A percentile compares a stretch with the other conserved stretches of the same genome.
phyloP scores from a whole-genome alignment of 352 stramenopile species.

The Elongisporangium anandrum region DNA sequence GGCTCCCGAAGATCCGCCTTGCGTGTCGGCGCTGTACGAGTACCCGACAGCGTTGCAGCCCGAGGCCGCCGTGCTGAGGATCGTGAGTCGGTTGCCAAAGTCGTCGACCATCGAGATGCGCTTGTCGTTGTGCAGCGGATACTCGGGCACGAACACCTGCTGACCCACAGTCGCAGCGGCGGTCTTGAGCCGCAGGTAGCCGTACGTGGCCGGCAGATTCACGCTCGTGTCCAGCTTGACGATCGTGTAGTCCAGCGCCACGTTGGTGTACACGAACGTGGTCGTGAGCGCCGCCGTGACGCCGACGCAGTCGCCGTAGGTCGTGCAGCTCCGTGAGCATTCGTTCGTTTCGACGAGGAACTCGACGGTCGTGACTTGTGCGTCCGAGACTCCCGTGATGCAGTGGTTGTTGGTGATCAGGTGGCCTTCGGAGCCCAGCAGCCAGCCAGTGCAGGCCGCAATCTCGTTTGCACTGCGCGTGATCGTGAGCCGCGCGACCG shows the following conservation, averaged over 20 bases:
- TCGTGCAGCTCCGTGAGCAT: constrained; percentile 30
- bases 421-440: constrained; percentile 53
- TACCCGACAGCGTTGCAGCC: constrained; percentile 37
- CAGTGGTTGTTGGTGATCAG: constrained; percentile 77
- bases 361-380: constrained; percentile 38
- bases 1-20: constrained; percentile 56
- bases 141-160: constrained; percentile 52
- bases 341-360: constrained; percentile 48
- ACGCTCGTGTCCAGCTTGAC: constrained; percentile 23
- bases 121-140: constrained; percentile 44
- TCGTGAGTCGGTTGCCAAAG: constrained; percentile 29
- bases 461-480: constrained; percentile 23
- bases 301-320: constrained; percentile 37
- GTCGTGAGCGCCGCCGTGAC: constrained; percentile 36
- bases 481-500: constrained; percentile 38
- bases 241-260: constrained; percentile 55
- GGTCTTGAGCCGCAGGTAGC: constrained; percentile 46
- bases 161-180: constrained; percentile 21
- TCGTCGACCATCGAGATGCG: constrained; percentile 48
- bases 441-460: constrained; percentile 51
- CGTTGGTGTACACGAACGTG: constrained; percentile 38
- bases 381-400: constrained; percentile 36
- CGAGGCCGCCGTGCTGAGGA: constrained; percentile 22
- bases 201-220: constrained; percentile 24
- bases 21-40: constrained; percentile 62